Evolutionary conservation across 495 filamentous ascomycete species (phyloP), one percentile per base, ranked within the genome.

Genomic region (Aspergillus avenaceus): DNA sequence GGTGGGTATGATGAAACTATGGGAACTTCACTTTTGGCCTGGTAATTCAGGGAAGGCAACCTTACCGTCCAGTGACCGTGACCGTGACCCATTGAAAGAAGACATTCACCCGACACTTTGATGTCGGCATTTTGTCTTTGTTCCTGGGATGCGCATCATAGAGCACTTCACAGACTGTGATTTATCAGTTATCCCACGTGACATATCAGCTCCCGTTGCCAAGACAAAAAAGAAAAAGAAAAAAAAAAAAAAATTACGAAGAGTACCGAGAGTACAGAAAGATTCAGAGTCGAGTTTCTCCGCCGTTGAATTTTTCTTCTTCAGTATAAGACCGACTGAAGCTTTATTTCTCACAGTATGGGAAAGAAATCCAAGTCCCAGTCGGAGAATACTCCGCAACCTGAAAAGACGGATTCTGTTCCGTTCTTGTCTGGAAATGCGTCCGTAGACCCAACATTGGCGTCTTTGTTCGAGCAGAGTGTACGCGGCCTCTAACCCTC

Each of bases 391-490:
- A 28, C 58, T 51, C 32, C 57, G 31, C 18, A 46, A 45, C 18
- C 41, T 0, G 45, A 40, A 29, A 25, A 36, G 13, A 49, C 45
- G n/a, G 49, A 45, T 21, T 54, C 55, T 37, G 48, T 70, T 50
- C 61, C 73, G 23, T 64, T 77, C 42, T 54, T 76, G 14, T 60
- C 61, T 22, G 62, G 60, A 46, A 65, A 62, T 21, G 62, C 67
- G 22, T 49, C 78, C 53, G 75, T 95, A 55, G 88, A 97, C 71
- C 85, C 88, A 53, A 69, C 76, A 45, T 61, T 97, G 55, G 83
- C 86, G 53, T 85, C 87, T 41, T 77, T 97, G 22, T 97, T 97
- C 68, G 77, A 85, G 24, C 74, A 79, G 23, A 92, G 88, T 73
- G 90, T 93, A 74, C 67, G 86, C 80, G 32, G 28, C 9, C n/a